Percentiles rank a stretch among this genome's conserved stretches.
Evolutionary conservation across 805 yeast species (phyloP).

Genomic region (Kodamaea nitidulidarum): DNA sequence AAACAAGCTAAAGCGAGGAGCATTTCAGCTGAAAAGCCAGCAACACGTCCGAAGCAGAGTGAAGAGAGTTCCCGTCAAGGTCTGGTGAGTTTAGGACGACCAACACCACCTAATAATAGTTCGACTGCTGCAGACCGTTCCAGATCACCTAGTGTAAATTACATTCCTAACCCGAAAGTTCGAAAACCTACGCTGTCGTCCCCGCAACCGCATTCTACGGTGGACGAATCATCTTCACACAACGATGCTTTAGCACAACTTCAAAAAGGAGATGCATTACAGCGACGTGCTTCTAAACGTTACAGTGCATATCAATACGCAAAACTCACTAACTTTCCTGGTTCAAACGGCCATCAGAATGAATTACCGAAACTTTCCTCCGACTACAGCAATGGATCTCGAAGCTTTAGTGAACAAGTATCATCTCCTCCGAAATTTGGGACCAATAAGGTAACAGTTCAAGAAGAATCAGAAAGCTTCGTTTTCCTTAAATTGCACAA

Average conservation of each 20-base stretch:
- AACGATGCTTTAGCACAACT: conserved; percentile 69
- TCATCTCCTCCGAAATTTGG: background rate
- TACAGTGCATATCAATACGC: conserved; percentile 93
- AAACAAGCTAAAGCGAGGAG: conserved; percentile 62
- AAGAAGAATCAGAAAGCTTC: conserved; percentile 9
- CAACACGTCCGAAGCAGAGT: background rate
- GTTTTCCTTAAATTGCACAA: conserved; percentile 51
- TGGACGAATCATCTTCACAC: background rate
- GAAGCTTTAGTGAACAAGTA: conserved; percentile 1
- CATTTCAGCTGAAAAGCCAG: conserved; percentile 21
- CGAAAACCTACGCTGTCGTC: background rate
- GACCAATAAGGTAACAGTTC: conserved; percentile 1
- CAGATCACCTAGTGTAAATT: background rate
- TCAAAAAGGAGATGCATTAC: conserved; percentile 78
- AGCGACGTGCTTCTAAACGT: conserved; percentile 89
- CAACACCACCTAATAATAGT: background rate
- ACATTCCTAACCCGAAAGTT: background rate
- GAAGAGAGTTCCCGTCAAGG: background rate
- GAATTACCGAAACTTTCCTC: conserved; percentile 13
- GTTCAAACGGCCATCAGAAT: conserved; percentile 7
- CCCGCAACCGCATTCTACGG: background rate
- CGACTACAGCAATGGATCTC: conserved; percentile 6
- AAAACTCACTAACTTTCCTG: conserved; percentile 50
- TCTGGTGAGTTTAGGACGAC: background rate
- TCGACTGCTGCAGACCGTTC: background rate